phyloP scores from a whole-genome alignment of 768 basidiomycete species.

The Myochromella boudieri region DNA sequence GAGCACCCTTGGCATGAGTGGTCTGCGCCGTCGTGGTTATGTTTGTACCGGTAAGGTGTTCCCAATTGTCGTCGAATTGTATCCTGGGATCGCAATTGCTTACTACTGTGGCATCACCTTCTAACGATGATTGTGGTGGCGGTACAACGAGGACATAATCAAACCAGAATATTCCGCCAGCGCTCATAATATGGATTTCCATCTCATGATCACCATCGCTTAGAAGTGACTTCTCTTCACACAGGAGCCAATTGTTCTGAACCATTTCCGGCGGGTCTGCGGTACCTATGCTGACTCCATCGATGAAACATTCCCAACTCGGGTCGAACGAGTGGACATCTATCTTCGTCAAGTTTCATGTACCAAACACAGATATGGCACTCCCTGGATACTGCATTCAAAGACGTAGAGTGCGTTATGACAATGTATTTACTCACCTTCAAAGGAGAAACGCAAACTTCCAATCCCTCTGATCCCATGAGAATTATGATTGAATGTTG shows the following conservation, averaged over 20 bases:
- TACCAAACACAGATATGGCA: constrained; percentile 19
- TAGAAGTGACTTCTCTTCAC: neutral
- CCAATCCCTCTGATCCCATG: constrained; percentile 26
- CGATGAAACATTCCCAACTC: constrained; percentile 24
- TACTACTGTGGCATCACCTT: neutral
- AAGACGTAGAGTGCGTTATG: no score
- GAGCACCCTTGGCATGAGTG: constrained; percentile 1
- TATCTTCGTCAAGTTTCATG: constrained; percentile 9
- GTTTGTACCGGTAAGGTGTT: neutral
- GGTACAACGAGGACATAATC: constrained; percentile 2
- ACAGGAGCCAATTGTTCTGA: constrained; percentile 9
- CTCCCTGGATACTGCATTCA: constrained; percentile 3
- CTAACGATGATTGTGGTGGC: neutral
- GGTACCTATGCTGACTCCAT: constrained; percentile 15
- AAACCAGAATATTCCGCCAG: constrained; percentile 2
- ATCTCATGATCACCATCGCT: constrained; percentile 5
- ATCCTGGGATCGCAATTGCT: neutral
- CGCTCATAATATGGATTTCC: constrained; percentile 1
- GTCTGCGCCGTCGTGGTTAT: neutral
- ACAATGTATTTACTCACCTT: constrained; percentile 19
- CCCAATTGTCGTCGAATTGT: constrained; percentile 4
- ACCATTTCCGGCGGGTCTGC: neutral
- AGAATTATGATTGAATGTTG: constrained; percentile 28
- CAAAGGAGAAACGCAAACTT: constrained; percentile 27
- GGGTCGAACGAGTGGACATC: neutral